Evolutionary conservation across 352 stramenopile genomes (phyloP), one percentile per base, ranked within the genome.

Genomic region (Globisporangium perplexum): DNA sequence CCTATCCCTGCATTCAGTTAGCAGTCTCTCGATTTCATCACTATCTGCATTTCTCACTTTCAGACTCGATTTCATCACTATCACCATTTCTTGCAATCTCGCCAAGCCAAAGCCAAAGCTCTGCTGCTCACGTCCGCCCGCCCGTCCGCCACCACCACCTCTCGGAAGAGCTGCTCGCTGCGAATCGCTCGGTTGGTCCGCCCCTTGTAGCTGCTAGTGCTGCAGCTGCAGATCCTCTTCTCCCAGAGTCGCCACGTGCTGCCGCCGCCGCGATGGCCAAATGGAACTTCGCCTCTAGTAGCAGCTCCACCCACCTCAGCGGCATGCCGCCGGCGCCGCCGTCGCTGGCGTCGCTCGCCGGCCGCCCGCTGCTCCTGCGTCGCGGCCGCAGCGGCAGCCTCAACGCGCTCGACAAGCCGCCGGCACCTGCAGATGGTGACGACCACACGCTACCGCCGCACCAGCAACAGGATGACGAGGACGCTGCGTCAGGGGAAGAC

Each of bases 341-440:
- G 33, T 26, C n/a, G 36, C 53, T 20, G 14, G 35, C 3, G 17
- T 52, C 47, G 18, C 35, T 52, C 28, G 47, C 28, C 15, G 30
- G 47, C 18, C 45, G 53, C 3, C 53, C 53, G 7, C 28, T 47
- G 50, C 50, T 56, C 14, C 33, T 53, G 24, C 53, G 41, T 1
- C 50, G 53, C 20, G 47, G 28, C 18, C 55, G 55, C 48, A 62
- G 55, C 26, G 55, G 55, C 28, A 62, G 55, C 8, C 55, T 62
- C 31, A 62, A 55, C 20, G 41, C 49, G 18, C 55, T 62, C 31
- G 50, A 50, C 33, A 50, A 55, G 20, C 47, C 48, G n/a, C 18
- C 50, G 22, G 1, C 33, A 7, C 20, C 39, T 8, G 41, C 49
- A 44, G 30, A 43, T 6, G 23, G 20, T 8, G 33, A 22, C 46